These are phyloP conservation scores for Phytopythium cucurbitacearum DNA, from an alignment of 352 stramenopile species.

Conservation along the genomic window DNA sequence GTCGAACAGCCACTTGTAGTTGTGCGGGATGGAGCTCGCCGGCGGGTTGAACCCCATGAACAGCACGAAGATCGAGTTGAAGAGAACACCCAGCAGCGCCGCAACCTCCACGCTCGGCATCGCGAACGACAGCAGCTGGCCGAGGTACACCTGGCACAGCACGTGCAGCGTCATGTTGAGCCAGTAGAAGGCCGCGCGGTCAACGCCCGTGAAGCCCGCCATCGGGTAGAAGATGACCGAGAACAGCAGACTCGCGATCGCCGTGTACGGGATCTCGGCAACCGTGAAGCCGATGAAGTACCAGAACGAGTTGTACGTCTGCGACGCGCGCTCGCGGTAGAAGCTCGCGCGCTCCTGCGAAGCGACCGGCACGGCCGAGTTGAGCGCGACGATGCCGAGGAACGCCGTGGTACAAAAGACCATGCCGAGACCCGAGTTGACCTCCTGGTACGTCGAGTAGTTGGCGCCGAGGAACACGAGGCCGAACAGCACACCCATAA, in stretches of 20 bases:
- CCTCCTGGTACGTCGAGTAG: conserved; percentile 30
- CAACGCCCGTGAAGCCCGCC: conserved; percentile 20
- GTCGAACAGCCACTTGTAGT: conserved; percentile 32
- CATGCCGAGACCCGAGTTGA: conserved; percentile 52
- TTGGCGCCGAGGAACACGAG: conserved; percentile 31
- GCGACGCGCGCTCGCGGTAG: conserved; percentile 48
- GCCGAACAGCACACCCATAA: conserved; percentile 56
- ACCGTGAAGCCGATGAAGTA: conserved; percentile 71
- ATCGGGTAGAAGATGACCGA: conserved; percentile 28
- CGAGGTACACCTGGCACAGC: conserved; percentile 36
- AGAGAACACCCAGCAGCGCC: conserved; percentile 24
- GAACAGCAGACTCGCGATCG: conserved; percentile 26
- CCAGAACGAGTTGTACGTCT: conserved; percentile 77
- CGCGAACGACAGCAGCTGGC: conserved; percentile 26
- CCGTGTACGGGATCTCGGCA: conserved; percentile 55
- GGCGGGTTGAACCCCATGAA: conserved; percentile 52
- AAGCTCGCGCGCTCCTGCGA: conserved; percentile 80
- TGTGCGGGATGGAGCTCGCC: conserved; percentile 17
- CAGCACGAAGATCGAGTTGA: conserved; percentile 46
- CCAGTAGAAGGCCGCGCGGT: conserved; percentile 23
- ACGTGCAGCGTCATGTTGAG: conserved; percentile 27
- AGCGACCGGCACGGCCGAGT: conserved; percentile 64
- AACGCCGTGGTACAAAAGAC: conserved; percentile 83
- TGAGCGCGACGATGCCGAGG: conserved; percentile 64
- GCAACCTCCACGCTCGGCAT: conserved; percentile 33